Evolutionary conservation across 148 eudicot species (phyloP).

Genomic region (Chenopodium album): DNA sequence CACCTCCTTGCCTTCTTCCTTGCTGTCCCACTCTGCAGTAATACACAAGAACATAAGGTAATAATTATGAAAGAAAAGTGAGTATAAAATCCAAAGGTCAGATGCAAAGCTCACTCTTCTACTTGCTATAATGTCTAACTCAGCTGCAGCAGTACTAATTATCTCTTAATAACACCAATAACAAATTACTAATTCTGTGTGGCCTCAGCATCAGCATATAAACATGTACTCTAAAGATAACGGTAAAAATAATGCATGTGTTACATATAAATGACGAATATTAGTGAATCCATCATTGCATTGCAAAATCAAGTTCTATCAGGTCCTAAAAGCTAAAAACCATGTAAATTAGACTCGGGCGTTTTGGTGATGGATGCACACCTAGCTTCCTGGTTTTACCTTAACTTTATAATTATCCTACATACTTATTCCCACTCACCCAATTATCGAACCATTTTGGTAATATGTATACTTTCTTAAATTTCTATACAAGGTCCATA

Average conservation of each 20-base stretch:
- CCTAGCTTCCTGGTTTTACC: neutral
- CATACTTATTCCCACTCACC: neutral
- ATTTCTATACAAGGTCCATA: neutral
- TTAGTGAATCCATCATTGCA: neutral
- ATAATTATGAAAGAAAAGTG: neutral
- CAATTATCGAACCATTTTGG: neutral
- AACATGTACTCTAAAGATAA: neutral
- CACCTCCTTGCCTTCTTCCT: slow-evolving; percentile 79
- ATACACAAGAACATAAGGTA: neutral
- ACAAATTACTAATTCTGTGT: neutral
- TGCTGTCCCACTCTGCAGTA: slow-evolving; percentile 69
- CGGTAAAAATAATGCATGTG: neutral
- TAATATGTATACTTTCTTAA: neutral
- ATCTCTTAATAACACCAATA: too few relatives aligned
- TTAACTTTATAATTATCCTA: neutral
- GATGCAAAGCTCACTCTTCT: neutral
- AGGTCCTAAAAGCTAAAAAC: neutral
- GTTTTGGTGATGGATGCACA: neutral
- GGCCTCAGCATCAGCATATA: neutral
- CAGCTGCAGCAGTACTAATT: neutral
- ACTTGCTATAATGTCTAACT: neutral
- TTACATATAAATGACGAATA: neutral
- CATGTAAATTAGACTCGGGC: neutral
- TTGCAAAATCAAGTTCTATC: neutral
- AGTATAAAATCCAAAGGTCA: neutral